Evolutionary conservation across 257 asterid species (phyloP), one percentile per base, ranked within the genome.

Genomic region (Lavandula angustifolia): DNA sequence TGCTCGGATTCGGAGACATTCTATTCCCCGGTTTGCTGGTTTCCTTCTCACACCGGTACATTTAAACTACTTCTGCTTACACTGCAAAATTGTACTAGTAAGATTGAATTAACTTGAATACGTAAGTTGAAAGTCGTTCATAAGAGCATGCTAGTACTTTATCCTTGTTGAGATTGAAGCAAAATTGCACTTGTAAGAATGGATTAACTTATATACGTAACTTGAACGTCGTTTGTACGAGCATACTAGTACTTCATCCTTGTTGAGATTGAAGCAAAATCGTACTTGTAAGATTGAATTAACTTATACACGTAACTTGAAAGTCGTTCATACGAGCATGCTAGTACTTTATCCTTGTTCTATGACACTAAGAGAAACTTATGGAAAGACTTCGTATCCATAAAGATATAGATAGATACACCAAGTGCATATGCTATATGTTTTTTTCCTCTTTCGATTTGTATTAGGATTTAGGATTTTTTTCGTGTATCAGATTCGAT

Each of bases 1-100:
- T 91, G 91, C 80, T 91, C 66, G 95, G 98, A 34, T 91, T 88
- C 76, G 98, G 98, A 40, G 98, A 91, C 75, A 85, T 91, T 59
- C 79, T 91, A 70, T 85, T 91, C 81, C 95, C 96, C 32, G 96
- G 95, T 66, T 78, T 90, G 80, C 81, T 90, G n/a, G 84, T 87
- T 72, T 80, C 80, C 63, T 90, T 87, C 74, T 55, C 92, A 6
- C 57, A 27, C 66, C 79, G 97, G 95, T 90, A 82, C 51, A 27
- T 62, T 11, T 27, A 27, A 5, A 27, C 34, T 52, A 59, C 60
- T 66, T 34, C 31, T 32, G 4, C 22, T n/a, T 3, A 18, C 42
- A 34, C 14, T 7, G 22, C 32, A 29, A 61, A 46, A n/a, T 44
- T 46, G 32, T 51, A 3, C 13, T 18, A 4, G 3, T 27, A 7